Evolutionary conservation across 331 rosid genomes (phyloP), one percentile per base, ranked within the genome.

Genomic region (Acacia concinna): DNA sequence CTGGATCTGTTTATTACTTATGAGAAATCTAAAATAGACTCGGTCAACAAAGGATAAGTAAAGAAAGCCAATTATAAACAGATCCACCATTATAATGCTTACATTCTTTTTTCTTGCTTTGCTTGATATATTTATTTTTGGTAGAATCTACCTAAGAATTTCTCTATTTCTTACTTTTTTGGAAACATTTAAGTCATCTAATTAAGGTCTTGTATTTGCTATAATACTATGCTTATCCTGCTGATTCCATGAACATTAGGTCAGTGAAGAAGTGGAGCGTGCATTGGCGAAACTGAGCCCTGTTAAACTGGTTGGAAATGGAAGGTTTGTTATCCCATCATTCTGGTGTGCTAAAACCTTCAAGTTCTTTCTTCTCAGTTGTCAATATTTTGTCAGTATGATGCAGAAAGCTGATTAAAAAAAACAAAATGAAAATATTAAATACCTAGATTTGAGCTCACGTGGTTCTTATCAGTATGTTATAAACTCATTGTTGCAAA

Each of bases 261-360:
- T 93, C 63, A 93, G 97, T 74, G 97, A 93, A 87, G 97, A 93
- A 84, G 90, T 93, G 71, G 97, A 91, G 84, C 94, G 97, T 40
- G 97, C 97, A 76, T 87, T 93, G 85, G 79, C 86, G 12, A 91
- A 90, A 81, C 56, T 93, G 51, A 96, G 84, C 67, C 86, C 70
- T 63, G 86, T 59, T 76, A 84, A 85, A 70, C 76, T 88, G 37
- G 66, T 85, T 75, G 91, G 23, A 23, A 41, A 68, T 68, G 74
- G 56, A 68, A 68, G 74, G 74, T 68, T 46, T 68, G 74, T 68
- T 25, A 28, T 23, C 74, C 37, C 56, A 41, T 43, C 4, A 14
- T 12, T 4, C 5, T 12, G 15, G 23, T 40, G 17, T 13, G 13
- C 37, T 38, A 23, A 23, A 25, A n/a, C n/a, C n/a, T n/a, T n/a